phyloP scores from a whole-genome alignment of 2,329 filamentous ascomycete species.

The Endoconidiophora laricicola region DNA sequence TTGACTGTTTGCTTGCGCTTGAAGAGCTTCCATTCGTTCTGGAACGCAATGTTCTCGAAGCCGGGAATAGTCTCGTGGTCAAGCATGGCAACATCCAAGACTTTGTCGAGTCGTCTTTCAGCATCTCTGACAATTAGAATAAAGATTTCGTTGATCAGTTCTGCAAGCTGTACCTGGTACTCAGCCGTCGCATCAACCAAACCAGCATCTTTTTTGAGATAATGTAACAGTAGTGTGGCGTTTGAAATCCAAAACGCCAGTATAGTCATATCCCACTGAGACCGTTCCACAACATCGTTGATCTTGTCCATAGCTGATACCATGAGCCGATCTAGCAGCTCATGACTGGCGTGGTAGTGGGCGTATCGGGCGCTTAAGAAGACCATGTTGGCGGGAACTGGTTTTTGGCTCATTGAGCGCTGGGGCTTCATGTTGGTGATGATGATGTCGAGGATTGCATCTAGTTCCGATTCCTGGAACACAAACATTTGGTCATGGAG shows the following conservation, averaged over 20 bases:
- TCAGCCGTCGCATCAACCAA: slow-evolving; percentile 66
- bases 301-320: slow-evolving; percentile 87
- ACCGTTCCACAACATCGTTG: slow-evolving; percentile 84
- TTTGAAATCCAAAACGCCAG: slow-evolving; percentile 98
- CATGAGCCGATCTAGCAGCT: slow-evolving; percentile 66
- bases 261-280: slow-evolving; percentile 99
- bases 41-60: slow-evolving; percentile 90
- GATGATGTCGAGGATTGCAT: slow-evolving; percentile 82
- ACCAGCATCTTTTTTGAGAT: slow-evolving; percentile 83
- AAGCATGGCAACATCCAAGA: slow-evolving; percentile 81
- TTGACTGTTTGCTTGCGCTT: slow-evolving; percentile 81
- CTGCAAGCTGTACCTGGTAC: slow-evolving; percentile 84
- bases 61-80: slow-evolving; percentile 97
- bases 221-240: slow-evolving; percentile 84
- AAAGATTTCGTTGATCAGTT: slow-evolving; percentile 95
- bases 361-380: slow-evolving; percentile 93
- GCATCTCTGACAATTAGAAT: slow-evolving; percentile 94
- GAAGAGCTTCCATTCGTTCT: slow-evolving; percentile 97
- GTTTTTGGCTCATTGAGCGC: slow-evolving; percentile 89
- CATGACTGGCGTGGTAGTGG: slow-evolving; percentile 82
- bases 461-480: slow-evolving; percentile 86
- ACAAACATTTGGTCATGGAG: slow-evolving; percentile 99
- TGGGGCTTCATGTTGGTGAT: slow-evolving; percentile 98
- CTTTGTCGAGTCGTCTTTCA: slow-evolving; percentile 89
- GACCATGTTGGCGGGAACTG: slow-evolving; percentile 90